Percentiles rank a stretch among this genome's conserved stretches.
These are phyloP conservation scores for Castanea crenata DNA, from an alignment of 306 rosid genomes.

Conservation along the genomic window DNA sequence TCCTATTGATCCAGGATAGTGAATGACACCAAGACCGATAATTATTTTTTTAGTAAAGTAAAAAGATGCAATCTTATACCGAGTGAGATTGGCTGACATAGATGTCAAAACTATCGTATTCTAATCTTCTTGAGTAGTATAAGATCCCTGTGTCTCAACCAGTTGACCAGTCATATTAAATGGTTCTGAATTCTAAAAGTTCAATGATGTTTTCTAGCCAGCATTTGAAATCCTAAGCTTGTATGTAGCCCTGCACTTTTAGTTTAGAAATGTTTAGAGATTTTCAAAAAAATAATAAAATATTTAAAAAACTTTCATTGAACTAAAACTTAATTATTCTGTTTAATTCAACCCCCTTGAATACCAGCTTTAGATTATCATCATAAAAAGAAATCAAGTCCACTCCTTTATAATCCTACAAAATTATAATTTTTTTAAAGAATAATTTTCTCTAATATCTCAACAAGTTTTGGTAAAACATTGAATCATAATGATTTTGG, in stretches of 20 bases:
- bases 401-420: too few relatives aligned
- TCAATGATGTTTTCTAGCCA: not conserved
- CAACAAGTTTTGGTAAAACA: too few relatives aligned
- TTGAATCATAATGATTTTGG: too few relatives aligned
- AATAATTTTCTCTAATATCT: too few relatives aligned
- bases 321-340: too few relatives aligned
- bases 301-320: too few relatives aligned
- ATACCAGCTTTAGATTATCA: too few relatives aligned
- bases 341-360: too few relatives aligned
- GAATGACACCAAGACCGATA: not conserved
- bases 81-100: not conserved
- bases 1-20: not conserved
- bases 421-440: too few relatives aligned
- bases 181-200: not conserved
- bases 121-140: not conserved
- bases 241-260: not conserved
- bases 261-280: too few relatives aligned
- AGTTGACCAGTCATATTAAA: not conserved
- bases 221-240: slow-evolving; percentile 2
- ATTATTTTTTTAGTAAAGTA: not conserved
- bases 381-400: too few relatives aligned
- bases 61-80: not conserved
- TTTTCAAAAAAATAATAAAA: too few relatives aligned
- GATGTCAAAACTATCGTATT: slow-evolving; percentile 1
- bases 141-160: not conserved